Base-by-base conservation (phyloP, 345 rosid species). In the Rhodamnia argentea region DNA sequence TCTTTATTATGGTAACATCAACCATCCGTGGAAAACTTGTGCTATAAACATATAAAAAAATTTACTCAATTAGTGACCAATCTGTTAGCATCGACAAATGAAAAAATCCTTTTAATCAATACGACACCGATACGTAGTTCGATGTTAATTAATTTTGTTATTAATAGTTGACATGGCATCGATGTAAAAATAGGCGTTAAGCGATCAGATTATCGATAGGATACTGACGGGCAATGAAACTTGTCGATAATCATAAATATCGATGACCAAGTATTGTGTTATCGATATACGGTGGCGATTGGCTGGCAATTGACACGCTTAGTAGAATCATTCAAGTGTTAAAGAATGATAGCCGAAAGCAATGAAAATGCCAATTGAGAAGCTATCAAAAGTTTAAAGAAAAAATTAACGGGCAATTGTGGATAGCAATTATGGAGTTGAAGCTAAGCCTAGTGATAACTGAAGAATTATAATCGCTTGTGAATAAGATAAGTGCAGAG, bases 221-320 rank as follows among this genome's bases (percentile, higher is more conserved):
- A 64, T 16, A 16, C 8, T 0, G 44, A 64, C 44, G 57, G 23
- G 24, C 11, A 64, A 64, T 1, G 76, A 64, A 64, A 32, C 13
- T 9, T 0, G 1, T 64, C 13, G 0, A 64, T 16, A 11, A 56
- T 56, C 7, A 22, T 32, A 24, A 64, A 40, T 32, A 64, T 16
- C 3, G 0, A 64, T 32, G 13, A 9, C 22, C 44, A 64, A 64
- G 44, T 64, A 32, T 0, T 8, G 0, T 8, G 0, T 32, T 8
- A 8, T 29, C 1, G 1, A 64, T 1, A 32, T 29, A 16, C 12
- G 0, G 4, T 7, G 24, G 7, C 0, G 13, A 70, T 59, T 59
- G 6, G 24, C 32, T 16, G 44, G 23, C 1, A 5, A 64, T 29
- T 64, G 76, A 16, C 23, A 64, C 13, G 13, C 13, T 4, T 18